These are phyloP conservation scores for Candida krabiensis DNA, from an alignment of 805 yeast species.

Conservation along the genomic window DNA sequence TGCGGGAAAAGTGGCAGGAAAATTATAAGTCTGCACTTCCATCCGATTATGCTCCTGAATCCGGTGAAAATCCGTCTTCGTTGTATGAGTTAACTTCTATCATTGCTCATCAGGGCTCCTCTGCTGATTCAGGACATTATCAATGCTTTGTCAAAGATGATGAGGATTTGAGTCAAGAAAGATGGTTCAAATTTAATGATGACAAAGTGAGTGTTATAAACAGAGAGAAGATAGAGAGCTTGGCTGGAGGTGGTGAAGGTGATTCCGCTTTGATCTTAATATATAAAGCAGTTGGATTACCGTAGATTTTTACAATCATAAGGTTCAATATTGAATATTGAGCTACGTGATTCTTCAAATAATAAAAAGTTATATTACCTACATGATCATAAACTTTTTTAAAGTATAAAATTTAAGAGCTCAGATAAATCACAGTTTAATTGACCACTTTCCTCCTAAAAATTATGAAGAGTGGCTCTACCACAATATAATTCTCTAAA, in stretches of 20 bases:
- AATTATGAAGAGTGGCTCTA: too few species aligned
- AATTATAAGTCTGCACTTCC: conserved; percentile 48
- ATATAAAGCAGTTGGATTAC: conserved; percentile 78
- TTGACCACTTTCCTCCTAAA: too few species aligned
- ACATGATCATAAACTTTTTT: too few species aligned
- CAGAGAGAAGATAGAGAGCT: conserved; percentile 75
- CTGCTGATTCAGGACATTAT: conserved; percentile 97
- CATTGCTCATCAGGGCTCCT: conserved; percentile 91
- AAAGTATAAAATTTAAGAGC: too few species aligned
- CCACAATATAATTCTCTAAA: too few species aligned
- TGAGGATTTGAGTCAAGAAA: conserved; percentile 59
- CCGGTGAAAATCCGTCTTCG: conserved; percentile 83
- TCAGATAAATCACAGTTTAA: too few species aligned
- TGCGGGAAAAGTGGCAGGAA: conserved; percentile 48
- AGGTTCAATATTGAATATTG: too few species aligned
- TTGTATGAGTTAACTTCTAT: conserved; percentile 81
- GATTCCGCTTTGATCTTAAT: conserved; percentile 90
- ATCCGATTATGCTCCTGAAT: conserved; percentile 34
- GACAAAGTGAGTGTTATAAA: conserved; percentile 79
- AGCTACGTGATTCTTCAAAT: too few species aligned
- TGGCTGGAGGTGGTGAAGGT: conserved; percentile 98
- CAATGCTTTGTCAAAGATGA: conserved; percentile 83
- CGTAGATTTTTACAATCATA: conserved; percentile 15
- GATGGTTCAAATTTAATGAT: conserved; percentile 95
- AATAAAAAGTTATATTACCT: too few species aligned